phyloP scores from a whole-genome alignment of 345 rosid species.

The Corchorus olitorius region DNA sequence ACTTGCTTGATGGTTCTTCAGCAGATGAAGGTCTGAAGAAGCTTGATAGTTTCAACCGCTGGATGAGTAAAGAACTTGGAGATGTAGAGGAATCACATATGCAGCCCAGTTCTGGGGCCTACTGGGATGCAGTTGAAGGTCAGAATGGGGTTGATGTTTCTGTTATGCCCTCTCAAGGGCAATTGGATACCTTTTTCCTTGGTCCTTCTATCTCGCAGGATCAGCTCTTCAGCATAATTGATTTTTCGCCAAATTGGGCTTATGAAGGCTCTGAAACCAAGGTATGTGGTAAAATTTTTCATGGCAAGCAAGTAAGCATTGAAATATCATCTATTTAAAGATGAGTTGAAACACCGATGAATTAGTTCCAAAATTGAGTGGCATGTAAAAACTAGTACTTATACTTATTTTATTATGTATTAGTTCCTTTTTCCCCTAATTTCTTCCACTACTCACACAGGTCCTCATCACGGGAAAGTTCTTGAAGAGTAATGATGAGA shows the following conservation, averaged over 20 bases:
- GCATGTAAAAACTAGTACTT: not conserved
- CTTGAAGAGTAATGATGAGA: conserved; percentile 59
- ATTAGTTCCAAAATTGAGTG: not conserved
- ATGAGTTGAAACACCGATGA: not conserved
- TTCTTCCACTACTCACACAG: conserved; percentile 39
- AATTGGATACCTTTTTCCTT: conserved; percentile 52
- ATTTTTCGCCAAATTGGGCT: conserved; percentile 89
- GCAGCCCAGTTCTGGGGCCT: conserved; percentile 57
- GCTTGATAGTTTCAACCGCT: conserved; percentile 86
- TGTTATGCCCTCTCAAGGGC: conserved; percentile 46
- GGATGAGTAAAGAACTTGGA: conserved; percentile 95
- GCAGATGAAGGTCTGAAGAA: conserved; percentile 74
- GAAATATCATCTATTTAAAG: not conserved
- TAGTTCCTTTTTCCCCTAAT: conserved; percentile 7
- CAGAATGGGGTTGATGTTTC: conserved; percentile 57
- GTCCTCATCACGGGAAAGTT: conserved; percentile 77
- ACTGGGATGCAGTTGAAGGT: conserved; percentile 68
- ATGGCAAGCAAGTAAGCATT: not conserved
- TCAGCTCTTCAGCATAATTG: conserved; percentile 78
- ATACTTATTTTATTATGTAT: conserved; percentile 2
- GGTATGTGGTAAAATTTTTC: conserved; percentile 43
- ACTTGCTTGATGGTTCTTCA: conserved; percentile 46
- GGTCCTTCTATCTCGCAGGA: conserved; percentile 84
- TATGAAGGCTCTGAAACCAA: conserved; percentile 58
- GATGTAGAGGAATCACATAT: conserved; percentile 67